A percentile compares a stretch with the other conserved stretches of the same genome.
Evolutionary conservation across 2,329 filamentous ascomycete species (phyloP).

Genomic region (Penicillium sp.): DNA sequence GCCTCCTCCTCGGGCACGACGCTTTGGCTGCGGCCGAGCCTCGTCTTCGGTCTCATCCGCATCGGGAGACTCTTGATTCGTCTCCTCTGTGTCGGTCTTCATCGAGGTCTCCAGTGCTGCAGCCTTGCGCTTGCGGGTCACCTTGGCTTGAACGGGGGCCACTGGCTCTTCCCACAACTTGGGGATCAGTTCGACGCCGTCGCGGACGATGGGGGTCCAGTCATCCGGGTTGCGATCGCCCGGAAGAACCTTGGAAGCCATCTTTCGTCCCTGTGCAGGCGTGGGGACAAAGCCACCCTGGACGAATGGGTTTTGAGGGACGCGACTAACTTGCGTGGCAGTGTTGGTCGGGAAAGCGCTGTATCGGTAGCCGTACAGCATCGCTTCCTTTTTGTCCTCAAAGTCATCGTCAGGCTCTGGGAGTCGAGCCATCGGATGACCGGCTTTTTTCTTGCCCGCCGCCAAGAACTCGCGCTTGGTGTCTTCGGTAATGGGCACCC

Average conservation of each 20-base stretch:
- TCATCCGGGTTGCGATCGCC: constrained; percentile 47
- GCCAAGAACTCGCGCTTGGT: constrained; percentile 41
- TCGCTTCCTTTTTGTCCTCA: constrained; percentile 63
- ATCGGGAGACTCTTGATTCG: constrained; percentile 27
- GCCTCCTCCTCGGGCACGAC: constrained; percentile 32
- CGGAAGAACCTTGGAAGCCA: constrained; percentile 37
- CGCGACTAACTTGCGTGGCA: constrained; percentile 35
- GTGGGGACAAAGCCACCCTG: constrained; percentile 54
- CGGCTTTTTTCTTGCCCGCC: constrained; percentile 24
- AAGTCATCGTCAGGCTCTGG: constrained; percentile 40
- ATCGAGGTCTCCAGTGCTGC: constrained; percentile 35
- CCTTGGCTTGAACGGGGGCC: constrained; percentile 31
- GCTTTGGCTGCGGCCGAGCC: constrained; percentile 27
- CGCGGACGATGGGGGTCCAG: constrained; percentile 40
- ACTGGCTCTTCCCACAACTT: constrained; percentile 37
- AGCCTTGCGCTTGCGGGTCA: constrained; percentile 42
- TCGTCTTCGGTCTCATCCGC: constrained; percentile 35
- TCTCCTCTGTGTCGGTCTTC: constrained; percentile 33
- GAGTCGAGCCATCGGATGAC: constrained; percentile 20
- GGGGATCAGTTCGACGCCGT: constrained; percentile 42
- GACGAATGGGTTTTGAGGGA: constrained; percentile 56
- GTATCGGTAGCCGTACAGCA: constrained; percentile 62
- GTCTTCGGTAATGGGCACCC: constrained; percentile 13
- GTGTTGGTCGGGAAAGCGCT: constrained; percentile 51
- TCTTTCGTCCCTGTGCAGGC: constrained; percentile 44